These are phyloP conservation scores for Radiomyces spectabilis DNA, from an alignment of 192 early-diverging fungal species.

Conservation along the genomic window DNA sequence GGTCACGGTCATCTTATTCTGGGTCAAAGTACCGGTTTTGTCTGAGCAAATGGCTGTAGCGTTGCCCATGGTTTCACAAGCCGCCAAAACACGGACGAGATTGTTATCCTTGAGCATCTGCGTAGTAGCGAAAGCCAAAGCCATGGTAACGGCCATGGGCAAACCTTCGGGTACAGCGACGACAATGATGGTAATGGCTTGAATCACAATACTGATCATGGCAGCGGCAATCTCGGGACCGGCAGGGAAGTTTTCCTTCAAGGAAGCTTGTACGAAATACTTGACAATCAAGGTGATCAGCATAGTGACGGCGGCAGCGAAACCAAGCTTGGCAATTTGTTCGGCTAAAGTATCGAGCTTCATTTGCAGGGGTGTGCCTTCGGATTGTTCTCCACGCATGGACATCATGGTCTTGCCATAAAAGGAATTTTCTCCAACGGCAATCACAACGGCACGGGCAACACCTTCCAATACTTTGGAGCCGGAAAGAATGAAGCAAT, in stretches of 20 bases:
- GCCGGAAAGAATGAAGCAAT: constrained; percentile 85
- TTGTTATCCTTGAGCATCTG: constrained; percentile 81
- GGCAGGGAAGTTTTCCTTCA: constrained; percentile 51
- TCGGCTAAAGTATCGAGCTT: constrained; percentile 90
- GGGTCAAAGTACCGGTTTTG: constrained; percentile 83
- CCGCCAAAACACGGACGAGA: constrained; percentile 73
- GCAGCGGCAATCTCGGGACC: constrained; percentile 44
- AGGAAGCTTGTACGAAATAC: constrained; percentile 48
- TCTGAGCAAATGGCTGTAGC: constrained; percentile 80
- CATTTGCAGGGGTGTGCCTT: constrained; percentile 87
- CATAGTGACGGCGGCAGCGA: constrained; percentile 76
- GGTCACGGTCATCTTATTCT: constrained; percentile 79
- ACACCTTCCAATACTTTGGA: constrained; percentile 88
- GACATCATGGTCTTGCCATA: constrained; percentile 87
- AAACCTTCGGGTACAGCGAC: constrained; percentile 85
- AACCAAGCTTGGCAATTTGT: constrained; percentile 90
- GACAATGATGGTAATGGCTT: constrained; percentile 76
- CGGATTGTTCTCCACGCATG: constrained; percentile 58
- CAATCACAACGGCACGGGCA: constrained; percentile 77
- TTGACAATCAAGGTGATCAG: constrained; percentile 62
- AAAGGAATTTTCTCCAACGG: constrained; percentile 77
- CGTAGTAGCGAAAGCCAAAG: constrained; percentile 76
- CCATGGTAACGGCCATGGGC: constrained; percentile 80
- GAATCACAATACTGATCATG: constrained; percentile 65
- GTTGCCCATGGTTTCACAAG: constrained; percentile 81